Base-by-base conservation (phyloP, 371 early-diverging fungal genomes). In the Rhizopus sp. region DNA sequence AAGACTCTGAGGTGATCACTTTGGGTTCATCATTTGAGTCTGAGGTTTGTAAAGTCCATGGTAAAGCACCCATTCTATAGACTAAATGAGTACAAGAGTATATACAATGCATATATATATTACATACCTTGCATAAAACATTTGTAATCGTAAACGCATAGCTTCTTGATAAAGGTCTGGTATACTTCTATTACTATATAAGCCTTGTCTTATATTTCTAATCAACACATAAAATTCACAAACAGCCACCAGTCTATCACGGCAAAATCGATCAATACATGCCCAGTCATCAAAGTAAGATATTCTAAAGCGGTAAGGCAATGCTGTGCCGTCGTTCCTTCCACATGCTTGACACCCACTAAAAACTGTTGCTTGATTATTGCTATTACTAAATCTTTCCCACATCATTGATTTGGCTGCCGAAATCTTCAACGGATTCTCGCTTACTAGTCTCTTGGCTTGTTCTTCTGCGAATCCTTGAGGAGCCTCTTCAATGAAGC, bases 211-310 rank as follows among this genome's bases (percentile, higher is more conserved):
- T 33, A 96, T 77, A 59, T 93, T 91, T 35, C 94, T 85, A 50
- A 95, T 88, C 69, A 96, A 92, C 12, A 89, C 88, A 72, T 94
- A 96, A 61, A 96, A 96, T 64, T 96, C 97, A 63, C 93, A 91
- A 4, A 88, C 93, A 5, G 95, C 91, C 3, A 96, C 92, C 7
- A 96, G 60, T 8, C 95, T 82, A 72, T 94, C 95, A n/a, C 95
- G 88, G 64, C 97, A 96, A 53, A 82, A 83, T 5, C 82, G 76
- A 61, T 96, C 96, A 44, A 96, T 89, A 38, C 91, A 91, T 30
- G 84, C 83, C 93, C 94, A 94, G n/a, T 92, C 90, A 57, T 87
- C 85, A 39, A 78, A 73, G 44, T 88, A 85, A 1, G 91, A 85
- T 55, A 92, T 85, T 17, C 88, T 80, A 76, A 94, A 94, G 41